Conservation (phyloP, 345 rosid genomes). For the Rhodamnia argentea region DNA sequence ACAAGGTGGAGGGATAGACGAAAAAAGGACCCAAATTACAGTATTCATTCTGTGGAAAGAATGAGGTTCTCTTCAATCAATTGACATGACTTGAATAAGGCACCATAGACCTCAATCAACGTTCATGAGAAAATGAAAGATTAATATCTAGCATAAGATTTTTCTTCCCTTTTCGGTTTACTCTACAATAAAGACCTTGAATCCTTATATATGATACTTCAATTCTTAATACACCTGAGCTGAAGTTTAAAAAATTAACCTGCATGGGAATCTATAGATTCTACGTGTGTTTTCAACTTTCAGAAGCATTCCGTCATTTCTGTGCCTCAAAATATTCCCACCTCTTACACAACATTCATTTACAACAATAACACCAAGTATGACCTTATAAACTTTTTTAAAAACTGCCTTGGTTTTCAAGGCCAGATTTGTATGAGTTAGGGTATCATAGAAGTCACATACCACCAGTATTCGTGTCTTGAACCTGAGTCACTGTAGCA, state of each 20-base stretch:
- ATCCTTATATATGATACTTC: background rate
- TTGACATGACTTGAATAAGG: background rate
- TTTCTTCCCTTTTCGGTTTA: background rate
- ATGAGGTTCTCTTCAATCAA: background rate
- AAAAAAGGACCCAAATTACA: background rate
- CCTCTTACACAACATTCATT: background rate
- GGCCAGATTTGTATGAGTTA: background rate
- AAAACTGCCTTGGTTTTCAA: background rate
- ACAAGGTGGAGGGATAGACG: background rate
- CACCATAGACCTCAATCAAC: background rate
- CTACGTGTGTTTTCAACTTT: background rate
- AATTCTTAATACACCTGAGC: background rate
- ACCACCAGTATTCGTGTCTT: constrained; percentile 33
- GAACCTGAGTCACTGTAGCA: constrained; percentile 60
- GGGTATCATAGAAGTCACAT: background rate
- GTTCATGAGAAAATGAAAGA: background rate
- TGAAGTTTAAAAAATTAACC: background rate
- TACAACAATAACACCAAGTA: background rate
- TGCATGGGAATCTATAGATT: background rate
- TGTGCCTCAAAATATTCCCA: background rate
- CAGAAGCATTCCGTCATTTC: background rate
- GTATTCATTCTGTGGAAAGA: background rate
- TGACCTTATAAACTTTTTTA: background rate
- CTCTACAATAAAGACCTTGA: background rate
- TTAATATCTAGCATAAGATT: background rate